phyloP scores from a whole-genome alignment of 805 yeast genomes.

The Cyberlindnera suaveolens region DNA sequence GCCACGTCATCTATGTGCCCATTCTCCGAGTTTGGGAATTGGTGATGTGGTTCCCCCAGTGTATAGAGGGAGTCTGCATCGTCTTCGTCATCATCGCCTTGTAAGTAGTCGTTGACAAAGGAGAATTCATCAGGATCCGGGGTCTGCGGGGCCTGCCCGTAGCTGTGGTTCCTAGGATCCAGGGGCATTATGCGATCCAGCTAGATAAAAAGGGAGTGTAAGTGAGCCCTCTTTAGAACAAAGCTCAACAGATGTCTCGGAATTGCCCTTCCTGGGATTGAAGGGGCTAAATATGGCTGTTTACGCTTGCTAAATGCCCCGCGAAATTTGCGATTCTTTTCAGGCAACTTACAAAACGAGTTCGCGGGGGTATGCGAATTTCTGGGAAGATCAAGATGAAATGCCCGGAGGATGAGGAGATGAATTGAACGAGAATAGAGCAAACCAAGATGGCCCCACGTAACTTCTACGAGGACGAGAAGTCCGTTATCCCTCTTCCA shows the following conservation, averaged over 20 bases:
- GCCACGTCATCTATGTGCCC: too few relatives aligned
- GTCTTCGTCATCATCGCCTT: conserved; percentile 2
- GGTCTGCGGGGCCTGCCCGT: conserved; percentile 9
- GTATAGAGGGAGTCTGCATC: conserved; percentile 15
- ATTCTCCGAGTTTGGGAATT: too few relatives aligned
- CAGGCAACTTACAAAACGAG: too few relatives aligned
- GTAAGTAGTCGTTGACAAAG: conserved; percentile 7
- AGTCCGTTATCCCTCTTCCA: conserved; percentile 39
- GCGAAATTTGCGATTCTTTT: too few relatives aligned
- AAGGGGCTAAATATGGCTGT: too few relatives aligned
- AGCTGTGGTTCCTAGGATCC: conserved; percentile 17
- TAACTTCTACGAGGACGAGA: conserved; percentile 45
- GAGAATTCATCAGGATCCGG: conserved; percentile 16
- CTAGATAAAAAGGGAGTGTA: too few relatives aligned
- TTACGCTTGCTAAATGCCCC: too few relatives aligned
- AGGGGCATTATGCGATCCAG: conserved; percentile 13
- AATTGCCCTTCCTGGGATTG: too few relatives aligned
- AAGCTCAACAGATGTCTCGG: too few relatives aligned
- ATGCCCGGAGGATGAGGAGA: background rate
- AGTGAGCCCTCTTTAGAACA: background rate
- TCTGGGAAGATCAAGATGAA: background rate
- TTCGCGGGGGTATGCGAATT: too few relatives aligned
- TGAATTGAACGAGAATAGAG: background rate
- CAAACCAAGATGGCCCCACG: conserved; percentile 8
- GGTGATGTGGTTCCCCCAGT: conserved; percentile 8